A percentile compares a stretch with the other conserved stretches of the same genome.
Evolutionary conservation across 176 grass and related monocot genomes (phyloP).

Genomic region (Triticum aestivum): DNA sequence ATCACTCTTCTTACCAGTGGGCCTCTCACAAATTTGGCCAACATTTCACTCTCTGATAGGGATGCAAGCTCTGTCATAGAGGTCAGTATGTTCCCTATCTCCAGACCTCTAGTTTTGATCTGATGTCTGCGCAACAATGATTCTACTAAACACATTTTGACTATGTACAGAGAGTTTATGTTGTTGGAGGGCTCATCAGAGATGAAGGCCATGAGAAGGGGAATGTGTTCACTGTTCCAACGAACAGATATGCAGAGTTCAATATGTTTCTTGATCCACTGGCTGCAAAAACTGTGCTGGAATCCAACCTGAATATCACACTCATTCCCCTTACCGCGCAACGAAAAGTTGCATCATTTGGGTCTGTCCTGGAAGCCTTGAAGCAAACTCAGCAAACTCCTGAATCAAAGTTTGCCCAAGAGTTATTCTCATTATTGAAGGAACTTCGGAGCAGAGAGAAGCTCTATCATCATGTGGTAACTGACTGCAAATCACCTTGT

Average conservation of each 20-base stretch:
- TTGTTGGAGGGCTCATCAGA: constrained; percentile 66
- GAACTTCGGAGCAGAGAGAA: constrained; percentile 46
- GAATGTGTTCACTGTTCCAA: constrained; percentile 67
- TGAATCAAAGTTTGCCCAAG: constrained; percentile 58
- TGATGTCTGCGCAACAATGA: neutral
- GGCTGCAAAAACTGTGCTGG: constrained; percentile 59
- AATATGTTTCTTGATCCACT: constrained; percentile 92
- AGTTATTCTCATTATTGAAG: constrained; percentile 55
- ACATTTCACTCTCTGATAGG: constrained; percentile 57
- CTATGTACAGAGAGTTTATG: constrained; percentile 54
- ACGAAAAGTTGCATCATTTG: constrained; percentile 53
- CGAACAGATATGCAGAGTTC: constrained; percentile 70
- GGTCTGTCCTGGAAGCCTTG: constrained; percentile 39
- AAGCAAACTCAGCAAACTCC: constrained; percentile 37
- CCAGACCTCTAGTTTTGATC: neutral
- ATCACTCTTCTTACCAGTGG: constrained; percentile 68
- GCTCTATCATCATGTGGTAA: constrained; percentile 77
- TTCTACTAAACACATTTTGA: neutral
- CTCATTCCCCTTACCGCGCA: constrained; percentile 65
- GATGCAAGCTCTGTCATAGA: constrained; percentile 59
- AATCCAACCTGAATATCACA: constrained; percentile 61
- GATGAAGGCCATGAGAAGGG: constrained; percentile 44
- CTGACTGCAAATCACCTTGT: neutral
- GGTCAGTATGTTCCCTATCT: constrained; percentile 31
- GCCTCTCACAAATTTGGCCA: constrained; percentile 86